Base-by-base conservation (phyloP, 768 basidiomycete genomes). In the Suillus plorans region DNA sequence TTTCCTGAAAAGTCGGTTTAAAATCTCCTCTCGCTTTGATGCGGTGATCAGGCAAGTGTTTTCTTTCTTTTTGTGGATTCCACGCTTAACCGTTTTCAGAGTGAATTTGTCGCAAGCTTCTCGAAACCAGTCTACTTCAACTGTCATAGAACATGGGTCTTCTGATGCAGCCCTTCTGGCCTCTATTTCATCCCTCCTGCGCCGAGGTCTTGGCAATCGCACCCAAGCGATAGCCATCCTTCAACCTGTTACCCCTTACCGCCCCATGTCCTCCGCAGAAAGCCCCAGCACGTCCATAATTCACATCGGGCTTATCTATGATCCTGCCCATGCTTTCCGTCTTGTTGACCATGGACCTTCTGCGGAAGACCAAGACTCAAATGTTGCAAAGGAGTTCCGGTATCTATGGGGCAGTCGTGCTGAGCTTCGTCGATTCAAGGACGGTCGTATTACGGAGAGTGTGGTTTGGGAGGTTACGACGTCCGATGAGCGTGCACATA, bases 401-500 rank as follows among this genome's bases (percentile, higher is more conserved):
- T 84, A 86, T 6, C 80, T 99, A 68, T 99, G 97, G 97, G 97
- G 96, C 0, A 80, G 85, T 45, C 97, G 95, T 75, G 89, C 95
- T 0, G 97, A 99, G 72, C 80, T 98, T 20, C 85, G 97, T 7
- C 86, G 96, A 45, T 99, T 99, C 82, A 96, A 98, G 76, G 96
- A 99, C 70, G 97, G 97, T 1, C 85, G 90, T 20, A 98, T 99
- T 66, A 72, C 85, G 6, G 95, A 98, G 76, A 94, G 91, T 69
- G 94, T 98, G n/a, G 95, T 99, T 3, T 99, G 97, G 97, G 91
- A 97, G 22, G 86, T 94, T 9, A 84, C 86, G 66, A 89, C 86
- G 3, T 82, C 85, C 0, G 94, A 97, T 60, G 93, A 95, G 66
- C 88, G 93, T 34, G 81, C 87, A 0, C 85, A 89, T 66, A 87